phyloP scores from a whole-genome alignment of 805 yeast genomes.

The Zygosaccharomyces lentus region DNA sequence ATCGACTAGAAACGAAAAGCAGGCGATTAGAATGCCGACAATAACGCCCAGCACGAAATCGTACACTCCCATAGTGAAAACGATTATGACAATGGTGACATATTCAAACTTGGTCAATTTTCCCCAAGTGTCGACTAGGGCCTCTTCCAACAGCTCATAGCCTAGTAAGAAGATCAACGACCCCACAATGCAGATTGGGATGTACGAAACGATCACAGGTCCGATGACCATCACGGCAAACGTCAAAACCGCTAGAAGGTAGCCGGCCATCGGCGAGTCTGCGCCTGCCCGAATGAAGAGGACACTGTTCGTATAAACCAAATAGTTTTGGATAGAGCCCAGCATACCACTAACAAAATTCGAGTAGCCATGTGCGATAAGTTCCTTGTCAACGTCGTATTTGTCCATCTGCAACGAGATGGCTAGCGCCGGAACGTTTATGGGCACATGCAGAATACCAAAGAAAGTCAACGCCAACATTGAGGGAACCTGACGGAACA shows the following conservation, averaged over 20 bases:
- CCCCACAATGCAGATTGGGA: slow-evolving; percentile 95
- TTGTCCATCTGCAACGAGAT: slow-evolving; percentile 79
- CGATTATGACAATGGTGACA: slow-evolving; percentile 75
- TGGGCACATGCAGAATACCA: slow-evolving; percentile 94
- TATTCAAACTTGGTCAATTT: slow-evolving; percentile 75
- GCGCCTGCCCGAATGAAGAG: slow-evolving; percentile 94
- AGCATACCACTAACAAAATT: slow-evolving; percentile 76
- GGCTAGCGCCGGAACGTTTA: slow-evolving; percentile 95
- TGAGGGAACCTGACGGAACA: slow-evolving; percentile 72
- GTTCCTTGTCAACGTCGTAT: slow-evolving; percentile 85
- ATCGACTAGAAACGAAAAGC: slow-evolving; percentile 90
- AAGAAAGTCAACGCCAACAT: slow-evolving; percentile 95
- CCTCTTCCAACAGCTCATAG: slow-evolving; percentile 82
- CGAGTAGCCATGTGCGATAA: slow-evolving; percentile 91
- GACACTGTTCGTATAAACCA: slow-evolving; percentile 92
- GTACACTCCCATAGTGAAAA: slow-evolving; percentile 91
- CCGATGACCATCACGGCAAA: slow-evolving; percentile 78
- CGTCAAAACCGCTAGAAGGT: slow-evolving; percentile 82
- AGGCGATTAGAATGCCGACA: slow-evolving; percentile 86
- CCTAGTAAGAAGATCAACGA: slow-evolving; percentile 86
- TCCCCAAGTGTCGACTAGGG: slow-evolving; percentile 79
- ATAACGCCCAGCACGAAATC: slow-evolving; percentile 92
- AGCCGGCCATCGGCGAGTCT: slow-evolving; percentile 81
- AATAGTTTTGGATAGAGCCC: slow-evolving; percentile 90
- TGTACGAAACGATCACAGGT: slow-evolving; percentile 86